A percentile compares a stretch with the other conserved stretches of the same genome.
phyloP scores from a whole-genome alignment of 768 basidiomycete genomes.

The Kwoniella sp. region DNA sequence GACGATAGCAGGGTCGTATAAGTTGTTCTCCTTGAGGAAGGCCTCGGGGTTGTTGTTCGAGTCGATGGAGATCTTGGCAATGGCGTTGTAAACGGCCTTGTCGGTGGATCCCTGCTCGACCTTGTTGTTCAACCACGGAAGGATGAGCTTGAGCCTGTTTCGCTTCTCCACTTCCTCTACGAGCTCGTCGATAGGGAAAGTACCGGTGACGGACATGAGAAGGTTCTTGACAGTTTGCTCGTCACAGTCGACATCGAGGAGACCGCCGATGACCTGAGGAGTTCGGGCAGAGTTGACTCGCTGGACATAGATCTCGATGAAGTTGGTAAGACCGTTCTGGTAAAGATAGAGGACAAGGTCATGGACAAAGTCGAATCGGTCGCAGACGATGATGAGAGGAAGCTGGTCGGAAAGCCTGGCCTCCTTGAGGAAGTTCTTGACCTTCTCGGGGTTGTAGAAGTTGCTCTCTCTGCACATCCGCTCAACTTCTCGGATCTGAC shows the following conservation, averaged over 20 bases:
- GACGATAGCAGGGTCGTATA: conserved; percentile 94
- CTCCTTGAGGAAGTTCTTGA: conserved; percentile 99
- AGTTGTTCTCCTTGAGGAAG: conserved; percentile 97
- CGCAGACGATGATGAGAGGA: conserved; percentile 98
- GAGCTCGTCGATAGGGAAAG: conserved; percentile 96
- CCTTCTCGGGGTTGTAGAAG: conserved; percentile 97
- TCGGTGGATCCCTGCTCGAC: conserved; percentile 94
- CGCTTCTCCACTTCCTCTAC: conserved; percentile 96
- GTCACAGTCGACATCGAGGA: conserved; percentile 97
- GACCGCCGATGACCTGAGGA: conserved; percentile 93
- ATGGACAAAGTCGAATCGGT: conserved; percentile 99
- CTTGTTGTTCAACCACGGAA: conserved; percentile 94
- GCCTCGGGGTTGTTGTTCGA: conserved; percentile 97
- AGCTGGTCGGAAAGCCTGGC: conserved; percentile 95
- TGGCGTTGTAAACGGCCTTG: conserved; percentile 88
- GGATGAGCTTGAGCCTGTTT: conserved; percentile 92
- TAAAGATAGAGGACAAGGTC: conserved; percentile 98
- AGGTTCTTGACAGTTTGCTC: conserved; percentile 92
- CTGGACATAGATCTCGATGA: conserved; percentile 99
- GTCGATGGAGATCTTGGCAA: conserved; percentile 98
- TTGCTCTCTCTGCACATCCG: conserved; percentile 98
- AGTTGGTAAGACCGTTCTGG: conserved; percentile 92
- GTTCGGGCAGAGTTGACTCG: conserved; percentile 96
- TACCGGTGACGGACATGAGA: conserved; percentile 90
- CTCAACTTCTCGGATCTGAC: conserved; percentile 98